phyloP scores from a whole-genome alignment of 208 protist genomes.

The Zelonia costaricensis region DNA sequence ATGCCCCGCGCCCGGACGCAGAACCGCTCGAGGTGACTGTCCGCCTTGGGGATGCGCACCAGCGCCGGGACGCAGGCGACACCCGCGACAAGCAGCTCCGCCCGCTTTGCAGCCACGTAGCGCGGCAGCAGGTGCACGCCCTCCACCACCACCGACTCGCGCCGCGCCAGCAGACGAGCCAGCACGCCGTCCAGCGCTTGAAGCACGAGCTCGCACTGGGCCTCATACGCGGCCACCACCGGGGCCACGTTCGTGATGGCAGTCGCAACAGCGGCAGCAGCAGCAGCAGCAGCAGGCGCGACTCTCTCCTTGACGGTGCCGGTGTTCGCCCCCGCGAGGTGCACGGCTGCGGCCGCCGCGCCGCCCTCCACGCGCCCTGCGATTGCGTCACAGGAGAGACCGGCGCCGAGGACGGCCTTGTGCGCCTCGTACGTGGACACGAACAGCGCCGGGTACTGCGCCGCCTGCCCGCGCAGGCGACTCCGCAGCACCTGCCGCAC shows the following conservation, averaged over 20 bases:
- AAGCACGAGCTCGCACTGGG: constrained; percentile 20
- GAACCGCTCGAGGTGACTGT: constrained; percentile 89
- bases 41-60: constrained; percentile 84
- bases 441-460: constrained; percentile 49
- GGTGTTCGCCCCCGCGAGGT: background rate
- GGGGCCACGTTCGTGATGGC: background rate
- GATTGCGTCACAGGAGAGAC: background rate
- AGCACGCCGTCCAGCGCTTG: constrained; percentile 17
- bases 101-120: constrained; percentile 37
- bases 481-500: constrained; percentile 85
- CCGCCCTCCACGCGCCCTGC: background rate
- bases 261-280: background rate
- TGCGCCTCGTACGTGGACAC: constrained; percentile 71
- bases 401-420: background rate
- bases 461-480: constrained; percentile 24
- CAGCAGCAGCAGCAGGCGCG: no score
- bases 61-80: constrained; percentile 53
- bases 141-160: constrained; percentile 57
- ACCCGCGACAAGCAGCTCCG: constrained; percentile 31
- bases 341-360: background rate
- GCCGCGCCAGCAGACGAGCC: constrained; percentile 7
- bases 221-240: constrained; percentile 15
- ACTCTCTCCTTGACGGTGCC: background rate
- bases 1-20: constrained; percentile 90
- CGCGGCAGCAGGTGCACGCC: constrained; percentile 56